A percentile compares a stretch with the other conserved stretches of the same genome.
phyloP scores from a whole-genome alignment of 78 protist species.

The Dictyostelium discoideum region dicty_2.7 NC_007088.5:1988501-1989000 shows the following conservation, averaged over 20 bases:
- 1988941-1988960: conserved; percentile 35
- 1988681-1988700: background rate
- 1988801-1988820: too few species aligned
- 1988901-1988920: conserved; percentile 25
- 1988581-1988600: background rate
- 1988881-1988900: conserved; percentile 28
- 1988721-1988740: background rate
- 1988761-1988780: conserved; percentile 14
- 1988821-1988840: background rate
- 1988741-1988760: background rate
- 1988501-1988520: background rate
- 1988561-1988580: background rate
- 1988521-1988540: background rate
- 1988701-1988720: background rate
- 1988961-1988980: conserved; percentile 63
- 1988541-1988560: background rate
- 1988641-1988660: conserved; percentile 17
- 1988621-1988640: conserved; percentile 21
- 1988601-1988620: conserved; percentile 11
- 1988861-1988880: conserved; percentile 18
- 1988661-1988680: background rate
- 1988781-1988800: background rate
- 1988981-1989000: conserved; percentile 23
- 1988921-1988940: conserved; percentile 9
- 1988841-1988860: background rate